A percentile compares a stretch with the other conserved stretches of the same genome.
Conservation (phyloP, 371 early-diverging fungal species). For the Mortierella sp. region DNA sequence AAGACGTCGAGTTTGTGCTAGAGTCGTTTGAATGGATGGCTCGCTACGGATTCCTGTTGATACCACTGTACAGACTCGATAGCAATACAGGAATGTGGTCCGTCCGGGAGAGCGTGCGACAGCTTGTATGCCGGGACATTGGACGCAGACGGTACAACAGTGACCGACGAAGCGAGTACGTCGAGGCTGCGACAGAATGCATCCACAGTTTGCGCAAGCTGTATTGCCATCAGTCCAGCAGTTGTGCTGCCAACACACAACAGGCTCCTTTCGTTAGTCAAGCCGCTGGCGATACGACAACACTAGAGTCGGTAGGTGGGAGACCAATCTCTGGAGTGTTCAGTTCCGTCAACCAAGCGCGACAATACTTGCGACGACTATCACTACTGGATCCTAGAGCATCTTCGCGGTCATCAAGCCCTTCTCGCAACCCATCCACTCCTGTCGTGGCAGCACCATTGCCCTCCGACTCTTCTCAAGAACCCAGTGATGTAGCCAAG, state of each 20-base stretch:
- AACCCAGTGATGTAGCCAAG: too few species aligned
- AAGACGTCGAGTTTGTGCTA: conserved; percentile 35
- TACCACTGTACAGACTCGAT: conserved; percentile 29
- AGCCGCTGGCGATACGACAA: too few species aligned
- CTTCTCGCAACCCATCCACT: too few species aligned
- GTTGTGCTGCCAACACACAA: neutral
- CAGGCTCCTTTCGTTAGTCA: neutral
- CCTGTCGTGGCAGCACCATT: too few species aligned
- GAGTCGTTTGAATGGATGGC: conserved; percentile 37
- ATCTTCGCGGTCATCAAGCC: too few species aligned
- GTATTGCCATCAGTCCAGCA: neutral
- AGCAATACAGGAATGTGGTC: conserved; percentile 23
- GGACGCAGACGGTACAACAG: neutral
- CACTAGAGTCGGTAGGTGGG: too few species aligned
- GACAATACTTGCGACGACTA: too few species aligned
- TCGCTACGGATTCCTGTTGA: conserved; percentile 29
- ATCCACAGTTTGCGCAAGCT: conserved; percentile 4
- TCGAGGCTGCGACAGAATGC: conserved; percentile 4
- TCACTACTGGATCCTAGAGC: too few species aligned
- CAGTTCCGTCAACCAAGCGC: too few species aligned
- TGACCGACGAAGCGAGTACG: neutral
- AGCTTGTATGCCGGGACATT: conserved; percentile 3
- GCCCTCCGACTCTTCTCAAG: too few species aligned
- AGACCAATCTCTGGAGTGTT: too few species aligned
- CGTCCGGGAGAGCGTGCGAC: conserved; percentile 24